These are phyloP conservation scores for Claviceps capensis DNA, from an alignment of 2,329 filamentous ascomycete species.

Conservation along the genomic window DNA sequence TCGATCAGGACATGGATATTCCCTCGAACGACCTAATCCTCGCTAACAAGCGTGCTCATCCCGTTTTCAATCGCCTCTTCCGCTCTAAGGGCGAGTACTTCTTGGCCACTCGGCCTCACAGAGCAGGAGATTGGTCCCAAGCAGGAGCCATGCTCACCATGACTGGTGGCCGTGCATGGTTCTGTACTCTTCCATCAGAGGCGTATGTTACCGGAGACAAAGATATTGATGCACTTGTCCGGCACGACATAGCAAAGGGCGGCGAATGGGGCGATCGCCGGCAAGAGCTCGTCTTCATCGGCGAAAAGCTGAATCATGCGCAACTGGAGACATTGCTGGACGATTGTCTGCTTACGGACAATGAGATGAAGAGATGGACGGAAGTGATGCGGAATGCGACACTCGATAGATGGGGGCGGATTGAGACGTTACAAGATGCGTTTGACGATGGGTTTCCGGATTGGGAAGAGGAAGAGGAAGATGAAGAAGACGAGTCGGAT, in stretches of 20 bases:
- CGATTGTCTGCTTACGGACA: slow-evolving; percentile 45
- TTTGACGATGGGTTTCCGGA: slow-evolving; percentile 48
- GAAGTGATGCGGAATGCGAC: slow-evolving; percentile 32
- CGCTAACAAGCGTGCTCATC: slow-evolving; percentile 39
- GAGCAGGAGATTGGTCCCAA: slow-evolving; percentile 47
- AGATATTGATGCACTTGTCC: slow-evolving; percentile 33
- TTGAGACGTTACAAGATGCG: slow-evolving; percentile 30
- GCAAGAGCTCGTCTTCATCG: slow-evolving; percentile 63
- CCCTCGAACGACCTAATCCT: slow-evolving; percentile 32
- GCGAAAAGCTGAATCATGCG: slow-evolving; percentile 43
- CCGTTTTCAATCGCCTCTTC: slow-evolving; percentile 40
- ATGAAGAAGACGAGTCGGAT: slow-evolving; percentile 20
- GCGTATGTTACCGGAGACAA: slow-evolving; percentile 34
- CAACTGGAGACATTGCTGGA: slow-evolving; percentile 42
- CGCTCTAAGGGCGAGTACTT: slow-evolving; percentile 51
- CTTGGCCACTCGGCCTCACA: slow-evolving; percentile 42
- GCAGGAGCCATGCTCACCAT: slow-evolving; percentile 51
- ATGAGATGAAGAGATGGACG: slow-evolving; percentile 42
- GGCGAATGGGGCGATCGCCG: slow-evolving; percentile 56
- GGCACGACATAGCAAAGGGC: slow-evolving; percentile 35
- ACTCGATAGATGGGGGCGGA: slow-evolving; percentile 23
- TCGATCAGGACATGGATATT: slow-evolving; percentile 10
- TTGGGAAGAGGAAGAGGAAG: slow-evolving; percentile 33
- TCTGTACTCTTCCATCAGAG: slow-evolving; percentile 41
- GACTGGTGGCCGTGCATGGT: slow-evolving; percentile 41